Base-by-base conservation (phyloP, 1,284 basidiomycete genomes). In the Sanghuangporus weigelae region DNA sequence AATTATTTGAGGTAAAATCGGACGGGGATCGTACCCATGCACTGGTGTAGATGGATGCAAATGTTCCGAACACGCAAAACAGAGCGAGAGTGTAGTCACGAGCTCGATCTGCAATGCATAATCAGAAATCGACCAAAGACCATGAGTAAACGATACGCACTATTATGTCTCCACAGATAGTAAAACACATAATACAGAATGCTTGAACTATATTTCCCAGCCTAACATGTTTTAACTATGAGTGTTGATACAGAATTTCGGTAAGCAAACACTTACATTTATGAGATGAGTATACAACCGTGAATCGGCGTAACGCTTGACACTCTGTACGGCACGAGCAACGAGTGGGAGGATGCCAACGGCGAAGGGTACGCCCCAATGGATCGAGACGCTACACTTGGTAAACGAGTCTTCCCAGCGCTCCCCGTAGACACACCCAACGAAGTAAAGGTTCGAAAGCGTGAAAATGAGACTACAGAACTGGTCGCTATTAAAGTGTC, bases 301-400 rank as follows among this genome's bases (percentile, higher is more conserved):
- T 7, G 91, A 93, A 73, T 97, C 95, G 44, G 75, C 75, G 73
- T 88, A 98, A 78, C 96, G 93, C 69, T 89, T 90, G 49, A 96
- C 70, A 73, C 92, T 94, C 73, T 98, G 96, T 11, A 92, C 78
- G 53, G 95, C 73, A 77, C 96, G 93, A 39, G 87, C 78, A 0
- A 91, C 62, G 14, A 90, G 79, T 0, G 93, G 93, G 0, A 93
- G 68, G 2, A 77, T 68, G 0, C 76, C 84, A 26, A 90, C 76
- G 1, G 83, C 68, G 67, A 84, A 87, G 6, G 83, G 79, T 38
- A 81, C 72, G n/a, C 78, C 83, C 90, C 90, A 92, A 49, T 78
- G 70, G 23, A 70, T 71, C 14, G 79, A 78, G 19, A 73, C 64
- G 51, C 74, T 75, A 62, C 81, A 81, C 61, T 70, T 69, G 10